phyloP scores from a whole-genome alignment of 2,329 filamentous ascomycete genomes.

The Trichoderma guizhouense region DNA sequence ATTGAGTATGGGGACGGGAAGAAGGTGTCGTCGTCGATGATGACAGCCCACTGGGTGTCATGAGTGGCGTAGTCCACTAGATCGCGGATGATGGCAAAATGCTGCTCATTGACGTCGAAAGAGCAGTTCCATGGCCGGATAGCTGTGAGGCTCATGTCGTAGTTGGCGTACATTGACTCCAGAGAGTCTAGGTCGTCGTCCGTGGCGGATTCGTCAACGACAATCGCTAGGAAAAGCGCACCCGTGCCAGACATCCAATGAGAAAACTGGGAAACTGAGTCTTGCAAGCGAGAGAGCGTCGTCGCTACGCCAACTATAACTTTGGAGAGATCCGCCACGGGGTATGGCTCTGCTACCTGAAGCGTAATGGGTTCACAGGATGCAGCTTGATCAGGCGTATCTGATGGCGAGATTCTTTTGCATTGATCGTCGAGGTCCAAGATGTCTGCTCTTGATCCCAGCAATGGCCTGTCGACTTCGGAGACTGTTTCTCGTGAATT shows the following conservation, averaged over 20 bases:
- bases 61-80: conserved; percentile 42
- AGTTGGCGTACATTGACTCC: conserved; percentile 27
- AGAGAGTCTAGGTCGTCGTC: conserved; percentile 27
- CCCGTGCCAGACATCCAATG: conserved; percentile 54
- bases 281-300: conserved; percentile 46
- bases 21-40: conserved; percentile 64
- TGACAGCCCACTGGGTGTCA: conserved; percentile 51
- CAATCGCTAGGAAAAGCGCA: conserved; percentile 49
- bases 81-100: conserved; percentile 53
- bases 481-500: conserved; percentile 36
- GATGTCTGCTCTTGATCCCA: conserved; percentile 32
- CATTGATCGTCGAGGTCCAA: conserved; percentile 30
- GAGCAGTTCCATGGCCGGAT: conserved; percentile 32
- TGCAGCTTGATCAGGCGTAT: not conserved
- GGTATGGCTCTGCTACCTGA: conserved; percentile 44
- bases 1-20: conserved; percentile 54
- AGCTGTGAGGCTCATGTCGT: conserved; percentile 35
- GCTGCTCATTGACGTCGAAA: conserved; percentile 49
- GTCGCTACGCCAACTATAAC: conserved; percentile 59
- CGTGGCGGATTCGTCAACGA: conserved; percentile 38
- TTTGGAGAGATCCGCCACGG: conserved; percentile 43
- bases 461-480: conserved; percentile 37
- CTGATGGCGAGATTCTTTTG: conserved; percentile 16
- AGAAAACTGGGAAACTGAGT: conserved; percentile 49
- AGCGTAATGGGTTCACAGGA: conserved; percentile 44